A percentile compares a stretch with the other conserved stretches of the same genome.
Evolutionary conservation across 495 filamentous ascomycete species (phyloP).

Genomic region (Arthonia radiata): DNA sequence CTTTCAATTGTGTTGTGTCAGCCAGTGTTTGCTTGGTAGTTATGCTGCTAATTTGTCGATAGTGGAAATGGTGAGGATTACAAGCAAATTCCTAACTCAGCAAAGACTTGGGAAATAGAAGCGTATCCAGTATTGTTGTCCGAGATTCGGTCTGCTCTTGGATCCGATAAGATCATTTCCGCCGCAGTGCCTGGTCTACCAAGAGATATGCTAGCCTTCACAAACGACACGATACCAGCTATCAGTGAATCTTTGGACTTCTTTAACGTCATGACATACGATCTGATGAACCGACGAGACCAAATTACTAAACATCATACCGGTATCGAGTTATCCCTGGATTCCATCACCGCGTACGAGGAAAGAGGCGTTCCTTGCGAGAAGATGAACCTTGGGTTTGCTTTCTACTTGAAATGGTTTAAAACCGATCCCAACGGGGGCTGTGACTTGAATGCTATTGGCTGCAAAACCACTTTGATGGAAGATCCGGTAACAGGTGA

Average conservation of each 20-base stretch:
- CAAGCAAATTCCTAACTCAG: slow-evolving; percentile 36
- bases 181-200: slow-evolving; percentile 44
- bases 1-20: neutral
- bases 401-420: slow-evolving; percentile 55
- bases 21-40: neutral
- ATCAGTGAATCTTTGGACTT: slow-evolving; percentile 44
- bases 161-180: slow-evolving; percentile 34
- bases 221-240: slow-evolving; percentile 28
- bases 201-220: slow-evolving; percentile 52
- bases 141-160: slow-evolving; percentile 33
- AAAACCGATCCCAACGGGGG: slow-evolving; percentile 26
- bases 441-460: slow-evolving; percentile 24
- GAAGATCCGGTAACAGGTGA: slow-evolving; percentile 38
- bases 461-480: slow-evolving; percentile 34
- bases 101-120: slow-evolving; percentile 33
- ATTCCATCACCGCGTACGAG: slow-evolving; percentile 33
- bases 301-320: slow-evolving; percentile 42
- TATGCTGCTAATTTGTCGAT: neutral
- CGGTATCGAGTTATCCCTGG: slow-evolving; percentile 27
- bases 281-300: slow-evolving; percentile 54
- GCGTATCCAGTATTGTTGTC: slow-evolving; percentile 38
- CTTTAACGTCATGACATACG: slow-evolving; percentile 62
- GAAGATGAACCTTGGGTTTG: slow-evolving; percentile 48
- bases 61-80: slow-evolving; percentile 59
- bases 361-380: slow-evolving; percentile 25